phyloP scores from a whole-genome alignment of 305 asterid species.

The Rubia balearica region DNA sequence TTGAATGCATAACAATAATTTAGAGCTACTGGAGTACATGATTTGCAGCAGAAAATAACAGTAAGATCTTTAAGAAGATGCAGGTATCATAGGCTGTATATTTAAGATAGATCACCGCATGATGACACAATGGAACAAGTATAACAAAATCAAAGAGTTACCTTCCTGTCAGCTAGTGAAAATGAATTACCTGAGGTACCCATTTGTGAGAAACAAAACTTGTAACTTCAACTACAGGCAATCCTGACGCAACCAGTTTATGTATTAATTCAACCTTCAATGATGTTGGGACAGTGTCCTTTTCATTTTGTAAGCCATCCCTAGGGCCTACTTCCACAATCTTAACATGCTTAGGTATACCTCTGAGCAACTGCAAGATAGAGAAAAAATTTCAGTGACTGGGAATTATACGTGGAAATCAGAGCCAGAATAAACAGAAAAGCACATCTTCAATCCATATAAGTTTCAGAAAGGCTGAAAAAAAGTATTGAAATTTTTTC shows the following conservation, averaged over 20 bases:
- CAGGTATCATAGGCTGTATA: no score
- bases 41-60: neutral
- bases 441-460: neutral
- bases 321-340: slow-evolving; percentile 96
- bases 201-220: slow-evolving; percentile 97
- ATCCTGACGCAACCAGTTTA: slow-evolving; percentile 69
- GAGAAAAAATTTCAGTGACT: slow-evolving; percentile 3
- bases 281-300: slow-evolving; percentile 65
- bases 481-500: neutral
- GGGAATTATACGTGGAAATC: neutral
- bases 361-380: slow-evolving; percentile 49
- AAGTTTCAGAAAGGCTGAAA: neutral
- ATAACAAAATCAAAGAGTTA: neutral
- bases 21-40: neutral
- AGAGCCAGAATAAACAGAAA: neutral
- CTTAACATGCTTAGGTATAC: slow-evolving; percentile 69
- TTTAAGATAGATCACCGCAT: neutral
- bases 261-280: slow-evolving; percentile 69
- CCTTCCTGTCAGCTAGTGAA: slow-evolving; percentile 3
- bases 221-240: slow-evolving; percentile 88
- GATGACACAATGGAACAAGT: neutral
- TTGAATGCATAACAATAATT: neutral
- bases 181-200: slow-evolving; percentile 86
- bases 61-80: no score
- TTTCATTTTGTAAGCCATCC: slow-evolving; percentile 93